Evolutionary conservation across 148 eudicot species (phyloP).

Genomic region (Spergularia bocconei): DNA sequence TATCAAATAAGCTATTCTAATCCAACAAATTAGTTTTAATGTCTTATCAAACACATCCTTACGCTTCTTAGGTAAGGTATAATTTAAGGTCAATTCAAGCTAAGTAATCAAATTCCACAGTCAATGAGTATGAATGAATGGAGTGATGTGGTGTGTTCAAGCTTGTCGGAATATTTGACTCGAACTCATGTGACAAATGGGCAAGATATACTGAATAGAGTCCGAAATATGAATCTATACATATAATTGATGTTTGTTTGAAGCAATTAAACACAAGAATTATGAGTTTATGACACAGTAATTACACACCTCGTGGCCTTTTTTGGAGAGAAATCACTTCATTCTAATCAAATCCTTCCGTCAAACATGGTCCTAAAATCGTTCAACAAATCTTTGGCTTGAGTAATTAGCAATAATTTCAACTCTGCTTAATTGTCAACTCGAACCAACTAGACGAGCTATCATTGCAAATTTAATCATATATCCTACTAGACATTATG

Average conservation of each 20-base stretch:
- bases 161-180: slow-evolving; percentile 3
- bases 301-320: slow-evolving; percentile 12
- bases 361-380: slow-evolving; percentile 27
- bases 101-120: neutral
- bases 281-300: neutral
- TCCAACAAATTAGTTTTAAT: too few relatives aligned
- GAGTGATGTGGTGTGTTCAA: neutral
- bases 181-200: slow-evolving; percentile 12
- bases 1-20: too few relatives aligned
- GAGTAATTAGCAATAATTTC: neutral
- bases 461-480: too few relatives aligned
- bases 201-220: slow-evolving; percentile 2
- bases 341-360: slow-evolving; percentile 14
- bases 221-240: slow-evolving; percentile 13
- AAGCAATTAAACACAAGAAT: slow-evolving; percentile 12
- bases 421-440: too few relatives aligned
- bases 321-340: neutral
- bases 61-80: too few relatives aligned
- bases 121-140: neutral
- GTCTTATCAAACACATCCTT: too few relatives aligned
- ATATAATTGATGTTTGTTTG: neutral
- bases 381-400: slow-evolving; percentile 18
- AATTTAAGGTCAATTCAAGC: too few relatives aligned
- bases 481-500: too few relatives aligned
- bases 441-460: too few relatives aligned